These are phyloP conservation scores for Penicillium freii DNA, from an alignment of 2,329 filamentous ascomycete species.

Conservation along the genomic window DNA sequence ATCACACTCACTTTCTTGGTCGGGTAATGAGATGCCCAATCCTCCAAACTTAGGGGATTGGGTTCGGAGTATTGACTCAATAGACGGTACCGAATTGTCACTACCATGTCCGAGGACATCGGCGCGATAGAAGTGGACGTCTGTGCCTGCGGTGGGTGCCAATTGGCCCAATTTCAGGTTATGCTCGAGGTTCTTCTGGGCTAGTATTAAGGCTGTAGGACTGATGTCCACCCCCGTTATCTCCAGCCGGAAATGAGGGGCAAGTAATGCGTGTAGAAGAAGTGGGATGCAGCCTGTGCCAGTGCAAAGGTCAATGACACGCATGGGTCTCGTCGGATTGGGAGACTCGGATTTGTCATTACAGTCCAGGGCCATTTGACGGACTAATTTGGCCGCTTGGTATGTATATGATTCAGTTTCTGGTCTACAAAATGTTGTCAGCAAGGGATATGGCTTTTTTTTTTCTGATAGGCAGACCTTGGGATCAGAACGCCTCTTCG, in stretches of 20 bases:
- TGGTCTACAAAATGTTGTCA: conserved; percentile 39
- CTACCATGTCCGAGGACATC: conserved; percentile 38
- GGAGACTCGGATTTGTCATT: background rate
- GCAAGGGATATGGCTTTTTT: background rate
- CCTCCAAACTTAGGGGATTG: background rate
- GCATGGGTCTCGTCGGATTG: conserved; percentile 41
- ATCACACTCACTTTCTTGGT: conserved; percentile 46
- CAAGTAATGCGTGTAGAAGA: conserved; percentile 65
- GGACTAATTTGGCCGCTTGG: conserved; percentile 53
- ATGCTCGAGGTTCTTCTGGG: conserved; percentile 60
- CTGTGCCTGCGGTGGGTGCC: conserved; percentile 24
- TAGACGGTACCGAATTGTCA: background rate
- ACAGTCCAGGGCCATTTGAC: conserved; percentile 12
- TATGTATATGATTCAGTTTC: conserved; percentile 70
- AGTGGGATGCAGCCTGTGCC: conserved; percentile 89
- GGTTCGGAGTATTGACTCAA: conserved; percentile 18
- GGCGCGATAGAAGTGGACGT: conserved; percentile 49
- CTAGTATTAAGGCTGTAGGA: conserved; percentile 61
- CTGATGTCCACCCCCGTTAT: conserved; percentile 76
- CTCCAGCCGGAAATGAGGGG: conserved; percentile 44
- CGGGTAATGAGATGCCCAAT: background rate
- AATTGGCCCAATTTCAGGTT: conserved; percentile 45
- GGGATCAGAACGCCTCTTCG: conserved; percentile 80
- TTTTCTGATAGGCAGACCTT: conserved; percentile 43
- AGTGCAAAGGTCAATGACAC: conserved; percentile 81